A percentile compares a stretch with the other conserved stretches of the same genome.
These are phyloP conservation scores for Ophiobolus disseminans DNA, from an alignment of 2,329 filamentous ascomycete genomes.

Conservation along the genomic window DNA sequence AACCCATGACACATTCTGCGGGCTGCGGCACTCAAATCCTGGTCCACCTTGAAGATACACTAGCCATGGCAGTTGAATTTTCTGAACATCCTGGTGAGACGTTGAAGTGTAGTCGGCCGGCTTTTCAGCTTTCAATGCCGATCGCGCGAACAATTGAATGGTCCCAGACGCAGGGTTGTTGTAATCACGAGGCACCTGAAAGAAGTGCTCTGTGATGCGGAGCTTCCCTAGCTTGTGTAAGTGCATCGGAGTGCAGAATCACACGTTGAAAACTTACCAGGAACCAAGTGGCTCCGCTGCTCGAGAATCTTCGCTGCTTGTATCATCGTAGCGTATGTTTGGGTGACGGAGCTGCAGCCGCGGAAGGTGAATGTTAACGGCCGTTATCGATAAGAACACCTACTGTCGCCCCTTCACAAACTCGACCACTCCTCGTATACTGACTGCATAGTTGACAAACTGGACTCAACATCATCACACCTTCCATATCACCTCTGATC, in stretches of 20 bases:
- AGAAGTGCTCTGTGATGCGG: conserved; percentile 80
- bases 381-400: conserved; percentile 30
- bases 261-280: too few species aligned
- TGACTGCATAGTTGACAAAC: too few species aligned
- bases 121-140: conserved; percentile 70
- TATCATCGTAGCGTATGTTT: conserved; percentile 40
- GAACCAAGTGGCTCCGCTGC: conserved; percentile 54
- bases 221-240: conserved; percentile 66
- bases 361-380: conserved; percentile 20
- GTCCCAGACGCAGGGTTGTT: conserved; percentile 64
- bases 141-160: conserved; percentile 80
- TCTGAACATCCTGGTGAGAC: conserved; percentile 59
- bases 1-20: conserved; percentile 77
- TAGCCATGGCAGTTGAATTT: conserved; percentile 64
- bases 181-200: conserved; percentile 85
- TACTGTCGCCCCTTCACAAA: not conserved
- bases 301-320: conserved; percentile 56
- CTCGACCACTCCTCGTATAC: not conserved
- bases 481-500: too few species aligned
- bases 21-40: conserved; percentile 76
- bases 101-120: conserved; percentile 58
- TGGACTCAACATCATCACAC: too few species aligned
- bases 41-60: conserved; percentile 87
- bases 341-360: conserved; percentile 1
- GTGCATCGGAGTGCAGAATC: not conserved